Base-by-base conservation (phyloP, 768 basidiomycete species). In the Kondoa subrosea region DNA sequence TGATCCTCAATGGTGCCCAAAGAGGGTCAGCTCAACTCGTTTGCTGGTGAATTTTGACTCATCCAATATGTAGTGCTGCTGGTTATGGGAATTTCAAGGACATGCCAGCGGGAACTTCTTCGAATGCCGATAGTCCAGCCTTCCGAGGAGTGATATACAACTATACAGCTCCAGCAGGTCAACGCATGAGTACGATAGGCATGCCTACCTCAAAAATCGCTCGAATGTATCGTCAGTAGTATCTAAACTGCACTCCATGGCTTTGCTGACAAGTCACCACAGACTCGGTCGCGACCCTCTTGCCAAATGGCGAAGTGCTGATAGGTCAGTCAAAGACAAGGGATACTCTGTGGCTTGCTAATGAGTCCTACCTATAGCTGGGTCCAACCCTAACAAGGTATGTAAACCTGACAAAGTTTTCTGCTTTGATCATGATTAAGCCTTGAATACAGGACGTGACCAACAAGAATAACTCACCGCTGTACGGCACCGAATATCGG, bases 321-420 rank as follows among this genome's bases (percentile, higher is more conserved):
- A 82, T 90, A 33, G 82, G 85, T 33, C 89, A 89, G 27, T 87
- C 85, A 12, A 90, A 89, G n/a, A n/a, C n/a, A n/a, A n/a, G n/a
- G n/a, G n/a, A n/a, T n/a, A n/a, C n/a, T n/a, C n/a, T n/a, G n/a
- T n/a, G n/a, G n/a, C n/a, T n/a, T n/a, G n/a, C n/a, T n/a, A n/a
- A n/a, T n/a, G n/a, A n/a, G n/a, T n/a, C n/a, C n/a, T n/a, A n/a
- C n/a, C n/a, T n/a, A n/a, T n/a, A n/a, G 75, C 88, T 88, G 0
- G 87, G 89, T 75, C 78, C 83, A 4, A 87, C 89, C 75, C 83
- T 81, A 50, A 50, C 40, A 8, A 50, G 40, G 40, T 50, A 8
- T 8, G 40, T 21, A 50, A 21, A 8, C 40, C 40, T 50, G n/a
- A n/a, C n/a, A n/a, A n/a, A n/a, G n/a, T n/a, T n/a, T n/a, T n/a